Base-by-base conservation (phyloP, 352 stramenopile species). In the Pythium oligandrum region DNA sequence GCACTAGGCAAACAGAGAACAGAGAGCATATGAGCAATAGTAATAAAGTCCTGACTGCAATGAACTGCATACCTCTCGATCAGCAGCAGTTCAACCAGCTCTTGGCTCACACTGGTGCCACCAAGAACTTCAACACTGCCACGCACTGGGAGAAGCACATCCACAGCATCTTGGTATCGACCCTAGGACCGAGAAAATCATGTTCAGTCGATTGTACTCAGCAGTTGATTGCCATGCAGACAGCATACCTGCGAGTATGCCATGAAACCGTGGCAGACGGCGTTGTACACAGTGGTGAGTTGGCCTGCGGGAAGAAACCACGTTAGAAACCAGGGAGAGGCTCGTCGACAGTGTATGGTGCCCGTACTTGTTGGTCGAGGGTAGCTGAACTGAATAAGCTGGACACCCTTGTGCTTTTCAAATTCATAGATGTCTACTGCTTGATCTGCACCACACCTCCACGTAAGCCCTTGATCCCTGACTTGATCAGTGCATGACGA, bases 31-130 rank as follows among this genome's bases (percentile, higher is more conserved):
- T 26, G 17, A 26, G 17, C 17, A 26, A 26, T 26, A 48, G 17
- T 48, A 31, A 30, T 48, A 31, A 30, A 9, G 10, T 48, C 17
- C 43, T 30, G 8, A 48, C 17, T 30, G 6, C 55, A 56, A 48
- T 31, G 11, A 39, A 43, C n/a, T 32, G 38, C 68, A 40, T 66
- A 95, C 84, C 78, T 86, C 47, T 95, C 84, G 10, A 93, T 74
- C 11, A 93, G 68, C 0, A 95, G 69, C 47, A 91, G 55, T 1
- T 93, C 78, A 6, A 90, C 51, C 10, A 95, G 58, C 45, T 93
- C 84, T 43, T 88, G 75, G 57, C 92, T 72, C 17, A 90, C 71
- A 10, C 61, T 63, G 3, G 81, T 90, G 40, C 79, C 82, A 32
- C 84, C 82, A 34, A 95, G 73, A n/a, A 90, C 54, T n/a, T 68